phyloP scores from a whole-genome alignment of 202 grass and related monocot genomes.

The Setaria italica region DNA sequence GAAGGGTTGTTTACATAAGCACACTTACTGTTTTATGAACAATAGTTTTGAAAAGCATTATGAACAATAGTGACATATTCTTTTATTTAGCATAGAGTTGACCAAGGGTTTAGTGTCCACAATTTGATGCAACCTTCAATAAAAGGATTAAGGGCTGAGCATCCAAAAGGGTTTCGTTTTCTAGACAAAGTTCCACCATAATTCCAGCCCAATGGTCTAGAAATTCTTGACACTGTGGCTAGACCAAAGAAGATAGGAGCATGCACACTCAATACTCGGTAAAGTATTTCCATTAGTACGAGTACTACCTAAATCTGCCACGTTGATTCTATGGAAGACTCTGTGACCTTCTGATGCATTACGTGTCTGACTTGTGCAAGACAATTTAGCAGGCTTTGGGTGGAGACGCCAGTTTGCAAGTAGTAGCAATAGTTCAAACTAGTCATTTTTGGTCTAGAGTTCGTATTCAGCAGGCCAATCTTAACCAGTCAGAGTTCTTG shows the following conservation, averaged over 20 bases:
- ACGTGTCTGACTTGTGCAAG: not conserved
- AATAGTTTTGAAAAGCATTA: too few species aligned
- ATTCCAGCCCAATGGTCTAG: not conserved
- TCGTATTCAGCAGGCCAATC: not conserved
- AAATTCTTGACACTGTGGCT: not conserved
- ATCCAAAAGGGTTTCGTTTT: not conserved
- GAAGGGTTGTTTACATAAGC: not conserved
- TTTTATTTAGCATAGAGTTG: not conserved
- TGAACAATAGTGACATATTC: too few species aligned
- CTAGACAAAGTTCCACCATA: not conserved
- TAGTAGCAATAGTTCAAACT: not conserved
- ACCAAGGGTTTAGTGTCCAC: not conserved
- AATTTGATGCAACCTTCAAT: not conserved
- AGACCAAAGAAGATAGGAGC: too few species aligned
- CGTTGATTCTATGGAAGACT: not conserved
- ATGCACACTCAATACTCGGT: not conserved
- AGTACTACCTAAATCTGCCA: not conserved
- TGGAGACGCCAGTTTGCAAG: not conserved
- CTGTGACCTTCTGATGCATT: slow-evolving; percentile 3
- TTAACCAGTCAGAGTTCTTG: not conserved
- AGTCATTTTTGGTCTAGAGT: not conserved
- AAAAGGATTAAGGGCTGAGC: not conserved
- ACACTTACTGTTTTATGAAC: too few species aligned
- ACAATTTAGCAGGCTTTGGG: not conserved
- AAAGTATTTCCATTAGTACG: not conserved